Base-by-base conservation (phyloP, 1,284 basidiomycete species). In the Sanghuangporus weigelae region DNA sequence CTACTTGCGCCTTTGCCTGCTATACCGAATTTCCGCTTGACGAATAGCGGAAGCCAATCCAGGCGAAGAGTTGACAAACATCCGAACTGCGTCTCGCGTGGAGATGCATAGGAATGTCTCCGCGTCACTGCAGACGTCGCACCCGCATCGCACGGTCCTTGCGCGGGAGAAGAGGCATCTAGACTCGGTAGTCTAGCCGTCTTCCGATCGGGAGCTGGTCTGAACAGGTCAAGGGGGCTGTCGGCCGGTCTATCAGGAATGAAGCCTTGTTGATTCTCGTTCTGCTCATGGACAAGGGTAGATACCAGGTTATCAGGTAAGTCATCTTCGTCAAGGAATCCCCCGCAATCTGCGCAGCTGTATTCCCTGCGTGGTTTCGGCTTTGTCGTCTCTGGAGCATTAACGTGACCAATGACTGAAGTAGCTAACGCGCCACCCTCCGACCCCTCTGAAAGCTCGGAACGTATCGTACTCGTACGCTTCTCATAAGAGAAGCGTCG, bases 391-490 rank as follows among this genome's bases (percentile, higher is more conserved):
- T 5, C 16, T 19, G 21, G 7, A 21, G 12, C 7, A 2, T 46
- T n/a, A 11, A 2, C 44, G n/a, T 46, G 16, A 6, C 6, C 44
- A 2, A n/a, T 19, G 16, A n/a, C 16, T 7, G 44, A 46, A 2
- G 16, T 19, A 7, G 7, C 4, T 2, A 11, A n/a, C 4, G 42
- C 26, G n/a, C 57, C 23, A 8, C 23, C 11, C 10, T 59, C 57
- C n/a, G 44, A 38, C 16, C 26, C 19, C 26, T 7, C 42, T 11
- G 42, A 49, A 26, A 59, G 57, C 44, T 49, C 57, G 31, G 19
- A 59, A 14, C 26, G 44, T 26, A 59, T 49, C 26, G 57, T 59
- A 35, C 16, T 35, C 57, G 26, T 59, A 31, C 57, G 57, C 42
- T 42, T 16, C 57, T 7, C 49, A 26, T 31, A 19, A 12, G 42